phyloP scores from a whole-genome alignment of 2,329 filamentous ascomycete species.

The Epichloe glyceriae region DNA sequence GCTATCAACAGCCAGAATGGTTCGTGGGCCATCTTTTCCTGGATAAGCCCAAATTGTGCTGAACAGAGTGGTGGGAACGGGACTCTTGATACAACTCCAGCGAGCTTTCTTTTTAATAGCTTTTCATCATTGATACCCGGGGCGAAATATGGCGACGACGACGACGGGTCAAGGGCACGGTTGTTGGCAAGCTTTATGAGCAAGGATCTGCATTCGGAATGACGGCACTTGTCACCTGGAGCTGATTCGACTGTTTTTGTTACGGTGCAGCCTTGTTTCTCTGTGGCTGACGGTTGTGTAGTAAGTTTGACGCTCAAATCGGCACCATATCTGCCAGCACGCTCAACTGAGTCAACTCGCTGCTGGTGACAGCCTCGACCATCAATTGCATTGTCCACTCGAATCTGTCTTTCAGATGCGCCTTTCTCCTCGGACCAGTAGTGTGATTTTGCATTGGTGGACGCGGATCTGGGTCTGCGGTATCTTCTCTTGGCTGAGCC shows the following conservation, averaged over 20 bases:
- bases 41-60: constrained; percentile 62
- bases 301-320: background rate
- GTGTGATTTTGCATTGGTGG: background rate
- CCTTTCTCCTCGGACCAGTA: constrained; percentile 1
- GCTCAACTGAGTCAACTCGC: background rate
- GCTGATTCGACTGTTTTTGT: background rate
- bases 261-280: background rate
- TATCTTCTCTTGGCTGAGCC: background rate
- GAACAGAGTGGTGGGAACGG: constrained; percentile 56
- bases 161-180: constrained; percentile 6
- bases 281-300: background rate
- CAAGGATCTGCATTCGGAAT: background rate
- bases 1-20: constrained; percentile 74
- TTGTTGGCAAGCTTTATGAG: background rate
- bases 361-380: background rate
- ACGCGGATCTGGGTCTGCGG: background rate
- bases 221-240: background rate
- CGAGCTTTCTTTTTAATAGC: constrained; percentile 21
- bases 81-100: constrained; percentile 38
- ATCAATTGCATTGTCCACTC: background rate
- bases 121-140: constrained; percentile 7
- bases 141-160: constrained; percentile 23
- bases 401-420: background rate
- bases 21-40: constrained; percentile 62
- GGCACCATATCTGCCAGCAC: background rate